Base-by-base conservation (phyloP, 164 flowering plant genomes). In the Berberis vulgaris region DNA sequence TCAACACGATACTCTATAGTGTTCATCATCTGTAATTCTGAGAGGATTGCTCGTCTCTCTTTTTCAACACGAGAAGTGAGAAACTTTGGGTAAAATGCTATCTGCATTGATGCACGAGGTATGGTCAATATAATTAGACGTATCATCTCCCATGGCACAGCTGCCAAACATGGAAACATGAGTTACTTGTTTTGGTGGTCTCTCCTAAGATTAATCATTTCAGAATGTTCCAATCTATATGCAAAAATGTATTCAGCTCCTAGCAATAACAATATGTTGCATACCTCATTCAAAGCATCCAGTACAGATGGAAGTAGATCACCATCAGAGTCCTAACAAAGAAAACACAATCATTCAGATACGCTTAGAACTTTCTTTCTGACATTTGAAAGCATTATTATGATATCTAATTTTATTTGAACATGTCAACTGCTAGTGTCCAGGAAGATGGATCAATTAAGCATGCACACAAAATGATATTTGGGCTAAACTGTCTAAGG, bases 21-120 rank as follows among this genome's bases (percentile, higher is more conserved):
- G 66, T 95, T 95, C 99, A 95, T 95, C 99, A 95, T 95, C 75
- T 95, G 99, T 54, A 95, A 72, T 69, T 95, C 99, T 67, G 99
- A 95, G n/a, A 95, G 86, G 65, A 95, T 95, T 43, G 99, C 99
- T 13, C 95, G 78, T 66, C 99, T 79, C 79, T 95, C 99, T 76
- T 95, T 95, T 71, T 95, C 97, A 69, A 95, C 88, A 55, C 99
- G 84, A 66, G 97, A 88, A 70, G 91, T 65, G 62, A 95, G 92
- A 72, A 95, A 95, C 55, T 89, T 88, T 7, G 99, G 99, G 70
- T 89, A 84, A 74, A 95, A 95, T 70, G 97, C 97, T 57, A 95
- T 95, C 99, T 95, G 82, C 49, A 72, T 12, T 41, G 45, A 69
- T 46, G 3, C 66, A 40, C 40, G 67, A 65, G 55, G 59, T 45